Evolutionary conservation across 1,284 basidiomycete genomes (phyloP), one percentile per base, ranked within the genome.

Genomic region (Psilocybe mexicana): DNA sequence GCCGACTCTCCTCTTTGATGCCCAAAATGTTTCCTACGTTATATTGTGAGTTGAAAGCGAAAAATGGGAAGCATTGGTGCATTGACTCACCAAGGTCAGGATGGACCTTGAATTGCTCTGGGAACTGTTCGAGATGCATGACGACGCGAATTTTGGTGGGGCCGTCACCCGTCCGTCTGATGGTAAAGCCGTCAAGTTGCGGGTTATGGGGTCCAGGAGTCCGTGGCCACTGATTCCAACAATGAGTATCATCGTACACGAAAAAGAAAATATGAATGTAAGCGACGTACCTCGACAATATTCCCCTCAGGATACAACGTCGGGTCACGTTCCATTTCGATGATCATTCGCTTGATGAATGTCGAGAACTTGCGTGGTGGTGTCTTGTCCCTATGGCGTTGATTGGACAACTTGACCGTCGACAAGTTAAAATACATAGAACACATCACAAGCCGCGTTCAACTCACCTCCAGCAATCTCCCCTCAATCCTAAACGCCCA

Each of bases 401-500:
- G 84, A 68, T 82, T 91, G 50, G 76, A 77, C 28, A 77, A 73
- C 84, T 89, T 38, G 26, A 42, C 14, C 2, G 43, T 24, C 6
- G 24, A 36, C 12, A 6, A 12, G 35, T 36, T 0, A 6, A 7
- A 7, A 36, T 36, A 0, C 35, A 25, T 23, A 46, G 23, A 26
- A 18, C 7, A 2, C 1, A 43, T 28, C n/a, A n/a, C n/a, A n/a
- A n/a, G n/a, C n/a, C n/a, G n/a, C n/a, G n/a, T 5, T 26, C 1
- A 6, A 70, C 80, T 51, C 58, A 87, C 88, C 81, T 92, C 88
- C 2, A 98, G 78, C 58, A 98, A 70, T 52, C 95, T 82, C 0
- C 96, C 96, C 66, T 98, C 95, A 57, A 98, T 84, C 69, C 87
- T 90, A 57, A 98, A 78, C 42, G 88, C 85, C 94, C 94, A 98